These are phyloP conservation scores for Waitea zeae DNA, from an alignment of 1,284 basidiomycete species.

Conservation along the genomic window DNA sequence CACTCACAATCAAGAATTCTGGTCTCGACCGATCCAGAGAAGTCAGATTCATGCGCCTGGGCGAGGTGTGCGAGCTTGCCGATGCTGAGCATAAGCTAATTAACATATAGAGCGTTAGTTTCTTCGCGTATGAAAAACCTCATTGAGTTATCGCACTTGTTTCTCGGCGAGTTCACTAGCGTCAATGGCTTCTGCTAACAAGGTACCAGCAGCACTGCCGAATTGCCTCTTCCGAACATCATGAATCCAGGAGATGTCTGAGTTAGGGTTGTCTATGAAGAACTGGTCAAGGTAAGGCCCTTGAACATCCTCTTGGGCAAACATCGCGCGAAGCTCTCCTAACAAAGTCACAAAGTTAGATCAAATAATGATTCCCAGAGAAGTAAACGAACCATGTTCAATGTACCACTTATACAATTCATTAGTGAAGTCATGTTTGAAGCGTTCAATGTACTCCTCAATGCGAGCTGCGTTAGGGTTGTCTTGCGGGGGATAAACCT, in stretches of 20 bases:
- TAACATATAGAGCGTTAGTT: too few relatives aligned
- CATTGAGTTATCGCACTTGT: constrained; percentile 66
- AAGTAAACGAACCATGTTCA: constrained; percentile 44
- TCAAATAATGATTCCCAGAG: neutral
- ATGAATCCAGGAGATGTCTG: constrained; percentile 79
- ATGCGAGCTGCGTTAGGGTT: constrained; percentile 46
- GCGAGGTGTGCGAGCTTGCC: constrained; percentile 80
- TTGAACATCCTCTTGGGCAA: constrained; percentile 50
- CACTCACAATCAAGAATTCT: too few relatives aligned
- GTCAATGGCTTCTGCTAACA: constrained; percentile 42
- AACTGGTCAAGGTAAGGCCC: constrained; percentile 55
- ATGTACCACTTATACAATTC: constrained; percentile 83
- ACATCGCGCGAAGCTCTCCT: constrained; percentile 64
- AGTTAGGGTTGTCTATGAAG: constrained; percentile 46
- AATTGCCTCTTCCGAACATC: constrained; percentile 62
- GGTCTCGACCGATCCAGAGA: constrained; percentile 24
- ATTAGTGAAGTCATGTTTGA: constrained; percentile 72
- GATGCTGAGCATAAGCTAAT: constrained; percentile 76
- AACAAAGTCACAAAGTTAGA: constrained; percentile 2
- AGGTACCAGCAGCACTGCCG: constrained; percentile 42
- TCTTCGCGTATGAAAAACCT: too few relatives aligned
- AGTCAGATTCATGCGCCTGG: constrained; percentile 42
- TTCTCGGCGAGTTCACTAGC: constrained; percentile 47
- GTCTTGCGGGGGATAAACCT: constrained; percentile 39
- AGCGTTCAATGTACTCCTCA: constrained; percentile 63